phyloP scores from a whole-genome alignment of 2,329 filamentous ascomycete species.

The Diaporthe sp. region DNA sequence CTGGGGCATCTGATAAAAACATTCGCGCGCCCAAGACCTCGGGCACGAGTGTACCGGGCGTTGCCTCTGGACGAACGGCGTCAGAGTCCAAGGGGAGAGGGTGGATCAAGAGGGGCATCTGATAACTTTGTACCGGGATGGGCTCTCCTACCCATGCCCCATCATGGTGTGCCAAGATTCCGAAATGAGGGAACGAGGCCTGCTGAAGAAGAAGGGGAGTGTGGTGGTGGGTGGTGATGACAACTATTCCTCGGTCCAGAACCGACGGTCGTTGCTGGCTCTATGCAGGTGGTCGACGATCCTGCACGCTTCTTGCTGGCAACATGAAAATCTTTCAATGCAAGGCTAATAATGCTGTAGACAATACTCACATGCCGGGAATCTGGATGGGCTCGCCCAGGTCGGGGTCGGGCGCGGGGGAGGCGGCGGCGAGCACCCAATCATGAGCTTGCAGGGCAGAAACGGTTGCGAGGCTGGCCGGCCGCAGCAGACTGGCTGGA shows the following conservation, averaged over 20 bases:
- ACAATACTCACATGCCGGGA: slow-evolving; percentile 16
- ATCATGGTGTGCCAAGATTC: slow-evolving; percentile 7
- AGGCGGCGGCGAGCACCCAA: slow-evolving; percentile 20
- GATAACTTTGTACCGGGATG: slow-evolving; percentile 42
- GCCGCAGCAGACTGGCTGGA: not conserved
- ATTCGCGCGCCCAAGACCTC: slow-evolving; percentile 8
- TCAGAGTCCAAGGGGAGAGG: not conserved
- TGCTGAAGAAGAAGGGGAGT: not conserved
- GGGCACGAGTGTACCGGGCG: not conserved
- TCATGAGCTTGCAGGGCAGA: slow-evolving; percentile 3
- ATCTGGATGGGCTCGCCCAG: slow-evolving; percentile 3
- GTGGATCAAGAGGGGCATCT: slow-evolving; percentile 41
- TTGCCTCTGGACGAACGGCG: not conserved
- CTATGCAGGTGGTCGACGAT: slow-evolving; percentile 1
- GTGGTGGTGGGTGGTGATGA: not conserved
- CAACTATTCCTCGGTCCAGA: not conserved
- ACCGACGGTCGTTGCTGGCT: not conserved
- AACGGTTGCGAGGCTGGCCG: slow-evolving; percentile 25
- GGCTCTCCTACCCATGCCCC: slow-evolving; percentile 3
- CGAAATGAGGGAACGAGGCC: slow-evolving; percentile 17
- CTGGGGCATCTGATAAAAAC: slow-evolving; percentile 39
- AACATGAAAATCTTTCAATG: slow-evolving; percentile 26
- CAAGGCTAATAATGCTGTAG: slow-evolving; percentile 7
- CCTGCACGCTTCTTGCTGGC: not conserved
- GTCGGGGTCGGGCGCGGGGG: not conserved